These are phyloP conservation scores for Ophiostoma tasmaniense DNA, from an alignment of 2,329 filamentous ascomycete species.

Conservation along the genomic window DNA sequence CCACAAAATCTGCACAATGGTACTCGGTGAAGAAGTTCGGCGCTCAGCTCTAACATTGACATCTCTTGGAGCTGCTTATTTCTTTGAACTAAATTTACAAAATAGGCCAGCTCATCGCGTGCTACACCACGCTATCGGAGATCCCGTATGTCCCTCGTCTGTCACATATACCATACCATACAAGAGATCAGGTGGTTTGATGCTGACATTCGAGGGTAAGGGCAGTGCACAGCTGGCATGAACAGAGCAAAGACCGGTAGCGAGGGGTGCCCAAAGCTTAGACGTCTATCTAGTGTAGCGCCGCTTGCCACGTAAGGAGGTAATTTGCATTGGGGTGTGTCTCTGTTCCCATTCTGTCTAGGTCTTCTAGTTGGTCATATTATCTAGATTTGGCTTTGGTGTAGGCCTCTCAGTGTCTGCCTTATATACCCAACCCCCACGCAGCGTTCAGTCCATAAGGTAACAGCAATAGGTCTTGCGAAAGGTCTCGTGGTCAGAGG, in stretches of 20 bases:
- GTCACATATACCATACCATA: neutral
- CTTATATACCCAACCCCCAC: neutral
- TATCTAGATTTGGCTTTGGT: neutral
- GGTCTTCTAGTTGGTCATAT: neutral
- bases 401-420: neutral
- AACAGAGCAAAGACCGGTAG: neutral
- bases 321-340: neutral
- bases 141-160: neutral
- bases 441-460: neutral
- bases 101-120: neutral
- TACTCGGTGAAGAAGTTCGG: neutral
- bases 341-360: neutral
- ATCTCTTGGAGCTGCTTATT: too few relatives aligned
- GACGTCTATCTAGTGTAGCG: neutral
- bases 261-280: neutral
- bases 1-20: neutral
- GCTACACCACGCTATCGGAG: neutral
- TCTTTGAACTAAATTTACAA: too few relatives aligned
- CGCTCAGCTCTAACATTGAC: neutral
- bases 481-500: neutral
- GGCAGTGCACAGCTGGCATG: neutral
- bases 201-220: neutral
- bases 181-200: neutral
- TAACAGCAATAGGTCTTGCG: neutral
- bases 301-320: neutral